These are phyloP conservation scores for Colletotrichum tamarilloi DNA, from an alignment of 2,329 filamentous ascomycete genomes.

Conservation along the genomic window DNA sequence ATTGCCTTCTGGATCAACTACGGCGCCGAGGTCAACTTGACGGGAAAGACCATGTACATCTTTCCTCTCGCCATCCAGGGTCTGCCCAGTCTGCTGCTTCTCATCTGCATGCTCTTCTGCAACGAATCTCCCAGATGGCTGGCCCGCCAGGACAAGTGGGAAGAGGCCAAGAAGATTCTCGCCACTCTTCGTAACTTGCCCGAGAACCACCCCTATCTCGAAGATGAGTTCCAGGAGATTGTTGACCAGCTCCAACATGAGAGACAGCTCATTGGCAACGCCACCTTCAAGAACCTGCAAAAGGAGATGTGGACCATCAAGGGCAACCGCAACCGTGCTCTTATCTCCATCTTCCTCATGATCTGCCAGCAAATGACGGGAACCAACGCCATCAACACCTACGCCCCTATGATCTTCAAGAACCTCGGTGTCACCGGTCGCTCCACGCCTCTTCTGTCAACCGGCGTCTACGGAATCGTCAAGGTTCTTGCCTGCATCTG, in stretches of 20 bases:
- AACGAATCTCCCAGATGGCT: conserved; percentile 74
- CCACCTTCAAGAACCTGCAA: conserved; percentile 62
- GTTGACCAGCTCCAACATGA: conserved; percentile 66
- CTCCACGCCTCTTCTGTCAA: conserved; percentile 66
- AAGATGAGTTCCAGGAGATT: conserved; percentile 67
- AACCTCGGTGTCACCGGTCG: conserved; percentile 55
- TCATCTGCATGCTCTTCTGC: conserved; percentile 70
- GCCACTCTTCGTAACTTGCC: conserved; percentile 66
- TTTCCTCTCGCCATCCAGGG: conserved; percentile 72
- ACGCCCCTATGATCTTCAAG: conserved; percentile 47
- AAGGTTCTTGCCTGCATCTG: conserved; percentile 68
- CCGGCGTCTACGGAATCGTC: conserved; percentile 72
- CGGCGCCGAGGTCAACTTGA: conserved; percentile 53
- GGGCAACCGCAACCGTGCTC: conserved; percentile 67
- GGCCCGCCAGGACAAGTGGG: conserved; percentile 73
- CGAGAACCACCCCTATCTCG: conserved; percentile 63
- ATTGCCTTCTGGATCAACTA: conserved; percentile 64
- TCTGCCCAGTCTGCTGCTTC: conserved; percentile 69
- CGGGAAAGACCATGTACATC: conserved; percentile 37
- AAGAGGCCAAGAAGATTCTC: conserved; percentile 67
- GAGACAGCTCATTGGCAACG: conserved; percentile 58
- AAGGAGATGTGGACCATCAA: conserved; percentile 69
- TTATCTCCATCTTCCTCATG: conserved; percentile 67
- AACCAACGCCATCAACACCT: conserved; percentile 50
- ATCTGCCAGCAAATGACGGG: conserved; percentile 76